A percentile compares a stretch with the other conserved stretches of the same genome.
Conservation (phyloP, 1,284 basidiomycete genomes). For the Microbotryum silenes-acaulis region DNA sequence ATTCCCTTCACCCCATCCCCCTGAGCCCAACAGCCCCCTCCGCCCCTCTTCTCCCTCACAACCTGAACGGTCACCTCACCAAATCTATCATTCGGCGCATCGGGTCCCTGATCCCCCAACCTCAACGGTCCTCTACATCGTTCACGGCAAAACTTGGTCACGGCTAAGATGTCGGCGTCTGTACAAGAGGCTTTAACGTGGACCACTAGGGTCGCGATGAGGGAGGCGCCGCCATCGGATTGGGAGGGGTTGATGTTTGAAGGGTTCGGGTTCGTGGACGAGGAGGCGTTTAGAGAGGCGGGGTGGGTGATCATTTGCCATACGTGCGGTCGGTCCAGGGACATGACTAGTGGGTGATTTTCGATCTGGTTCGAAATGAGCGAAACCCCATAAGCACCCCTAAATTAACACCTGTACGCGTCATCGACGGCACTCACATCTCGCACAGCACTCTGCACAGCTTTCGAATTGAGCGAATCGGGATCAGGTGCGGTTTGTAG, state of each 20-base stretch:
- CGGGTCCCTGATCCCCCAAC: background rate
- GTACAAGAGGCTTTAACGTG: constrained; percentile 61
- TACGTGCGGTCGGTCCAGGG: constrained; percentile 70
- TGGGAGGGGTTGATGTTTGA: background rate
- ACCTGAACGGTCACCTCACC: constrained; percentile 28
- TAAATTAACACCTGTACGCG: background rate
- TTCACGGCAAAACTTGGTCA: constrained; percentile 66
- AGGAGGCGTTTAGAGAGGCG: constrained; percentile 21
- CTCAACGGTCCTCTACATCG: constrained; percentile 35
- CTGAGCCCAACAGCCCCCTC: background rate
- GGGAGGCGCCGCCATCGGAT: constrained; percentile 10
- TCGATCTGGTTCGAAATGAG: constrained; percentile 51
- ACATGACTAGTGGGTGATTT: constrained; percentile 64
- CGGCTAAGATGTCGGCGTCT: constrained; percentile 62
- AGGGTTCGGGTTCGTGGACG: background rate
- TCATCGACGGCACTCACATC: constrained; percentile 5
- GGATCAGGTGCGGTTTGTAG: constrained; percentile 70
- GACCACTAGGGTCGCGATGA: constrained; percentile 69
- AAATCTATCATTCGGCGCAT: background rate
- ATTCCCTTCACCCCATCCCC: background rate
- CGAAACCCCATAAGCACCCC: constrained; percentile 37
- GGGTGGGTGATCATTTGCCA: constrained; percentile 66
- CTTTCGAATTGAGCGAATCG: background rate
- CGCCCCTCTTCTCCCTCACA: constrained; percentile 10
- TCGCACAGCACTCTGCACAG: constrained; percentile 4